phyloP scores from a whole-genome alignment of 1,284 basidiomycete species.

The Puccinia polysora region DNA sequence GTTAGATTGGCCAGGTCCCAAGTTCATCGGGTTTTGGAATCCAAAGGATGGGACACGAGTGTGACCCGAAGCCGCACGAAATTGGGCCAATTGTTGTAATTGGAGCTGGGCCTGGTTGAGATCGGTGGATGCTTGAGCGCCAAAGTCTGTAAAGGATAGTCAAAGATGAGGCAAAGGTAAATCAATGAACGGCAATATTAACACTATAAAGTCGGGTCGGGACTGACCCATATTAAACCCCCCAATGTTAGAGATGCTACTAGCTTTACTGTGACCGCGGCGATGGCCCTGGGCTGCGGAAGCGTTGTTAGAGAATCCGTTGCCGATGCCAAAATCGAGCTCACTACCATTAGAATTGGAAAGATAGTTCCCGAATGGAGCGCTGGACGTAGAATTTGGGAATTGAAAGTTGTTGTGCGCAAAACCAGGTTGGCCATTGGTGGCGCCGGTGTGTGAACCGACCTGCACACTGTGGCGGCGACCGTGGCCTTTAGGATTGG shows the following conservation, averaged over 20 bases:
- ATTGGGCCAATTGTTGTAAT: conserved; percentile 90
- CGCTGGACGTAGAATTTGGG: conserved; percentile 52
- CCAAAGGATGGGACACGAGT: conserved; percentile 95
- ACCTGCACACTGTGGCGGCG: conserved; percentile 92
- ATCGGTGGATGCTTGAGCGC: conserved; percentile 48
- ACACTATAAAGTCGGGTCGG: background rate
- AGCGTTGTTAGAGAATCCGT: conserved; percentile 70
- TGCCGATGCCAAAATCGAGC: conserved; percentile 47
- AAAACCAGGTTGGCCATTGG: conserved; percentile 44
- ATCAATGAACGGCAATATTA: conserved; percentile 6
- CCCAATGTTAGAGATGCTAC: conserved; percentile 42
- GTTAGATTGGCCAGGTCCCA: conserved; percentile 71
- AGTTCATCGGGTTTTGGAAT: conserved; percentile 91
- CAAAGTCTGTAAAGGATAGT: conserved; percentile 41
- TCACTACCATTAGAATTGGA: conserved; percentile 26
- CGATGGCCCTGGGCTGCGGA: conserved; percentile 56
- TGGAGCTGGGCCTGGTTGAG: conserved; percentile 70
- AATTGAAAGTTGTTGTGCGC: conserved; percentile 38
- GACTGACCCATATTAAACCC: conserved; percentile 42
- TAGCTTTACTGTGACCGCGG: conserved; percentile 45
- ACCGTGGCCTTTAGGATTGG: conserved; percentile 67
- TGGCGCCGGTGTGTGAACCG: conserved; percentile 51
- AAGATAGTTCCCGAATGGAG: conserved; percentile 36
- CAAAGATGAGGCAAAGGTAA: conserved; percentile 39
- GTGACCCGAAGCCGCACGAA: conserved; percentile 91